Percentiles rank a stretch among this genome's conserved stretches.
Evolutionary conservation across 805 yeast species (phyloP).

Genomic region (Suhomyces xylopsoci): DNA sequence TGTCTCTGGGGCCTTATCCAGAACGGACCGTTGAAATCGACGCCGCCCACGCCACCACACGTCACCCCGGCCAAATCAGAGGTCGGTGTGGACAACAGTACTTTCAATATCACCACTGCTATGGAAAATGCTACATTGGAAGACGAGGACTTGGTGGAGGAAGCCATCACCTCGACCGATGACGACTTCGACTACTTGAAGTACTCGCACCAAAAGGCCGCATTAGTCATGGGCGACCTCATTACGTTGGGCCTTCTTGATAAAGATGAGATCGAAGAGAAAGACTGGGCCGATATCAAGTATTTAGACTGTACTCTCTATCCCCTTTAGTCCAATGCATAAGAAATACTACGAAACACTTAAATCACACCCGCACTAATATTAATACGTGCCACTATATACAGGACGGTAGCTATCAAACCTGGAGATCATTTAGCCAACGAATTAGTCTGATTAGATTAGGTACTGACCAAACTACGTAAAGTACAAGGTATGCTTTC

Average conservation of each 20-base stretch:
- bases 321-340: conserved; percentile 15
- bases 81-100: conserved; percentile 36
- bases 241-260: conserved; percentile 53
- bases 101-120: conserved; percentile 46
- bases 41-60: conserved; percentile 10
- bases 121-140: conserved; percentile 41
- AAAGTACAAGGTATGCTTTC: conserved; percentile 50
- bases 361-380: no score
- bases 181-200: conserved; percentile 77
- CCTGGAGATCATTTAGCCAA: neutral
- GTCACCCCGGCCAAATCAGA: conserved; percentile 18
- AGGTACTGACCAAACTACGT: no score
- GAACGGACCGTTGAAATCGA: conserved; percentile 43
- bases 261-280: conserved; percentile 25
- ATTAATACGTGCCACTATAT: no score
- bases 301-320: conserved; percentile 35
- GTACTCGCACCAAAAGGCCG: conserved; percentile 73
- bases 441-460: neutral
- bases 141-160: conserved; percentile 23
- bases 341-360: no score
- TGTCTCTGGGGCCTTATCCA: conserved; percentile 89
- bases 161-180: conserved; percentile 36
- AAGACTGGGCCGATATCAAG: conserved; percentile 31
- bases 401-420: neutral
- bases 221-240: conserved; percentile 72